These are phyloP conservation scores for Blastobotrys arbuscula DNA, from an alignment of 1,139 yeast genomes.

Conservation along the genomic window DNA sequence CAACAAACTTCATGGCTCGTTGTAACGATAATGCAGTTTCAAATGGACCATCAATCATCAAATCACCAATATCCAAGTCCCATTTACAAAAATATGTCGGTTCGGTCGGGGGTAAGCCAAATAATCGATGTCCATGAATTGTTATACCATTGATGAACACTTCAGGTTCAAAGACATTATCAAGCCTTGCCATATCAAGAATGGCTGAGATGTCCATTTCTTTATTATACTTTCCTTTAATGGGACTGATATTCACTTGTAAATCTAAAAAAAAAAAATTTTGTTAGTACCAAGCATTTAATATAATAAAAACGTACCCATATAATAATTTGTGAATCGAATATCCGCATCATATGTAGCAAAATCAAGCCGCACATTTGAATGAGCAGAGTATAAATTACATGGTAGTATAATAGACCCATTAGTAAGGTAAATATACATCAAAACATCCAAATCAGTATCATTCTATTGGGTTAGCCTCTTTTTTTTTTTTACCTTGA, in stretches of 20 bases:
- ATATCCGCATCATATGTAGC: slow-evolving; percentile 68
- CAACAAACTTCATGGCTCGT: slow-evolving; percentile 45
- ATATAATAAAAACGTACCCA: slow-evolving; percentile 62
- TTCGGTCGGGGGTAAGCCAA: slow-evolving; percentile 85
- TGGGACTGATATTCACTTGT: slow-evolving; percentile 36
- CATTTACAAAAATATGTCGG: slow-evolving; percentile 87
- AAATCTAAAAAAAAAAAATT: slow-evolving; percentile 25
- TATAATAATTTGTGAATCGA: slow-evolving; percentile 83
- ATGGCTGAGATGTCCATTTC: slow-evolving; percentile 22
- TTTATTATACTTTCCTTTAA: slow-evolving; percentile 28
- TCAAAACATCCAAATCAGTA: slow-evolving; percentile 71
- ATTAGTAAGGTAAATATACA: slow-evolving; percentile 61
- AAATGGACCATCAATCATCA: slow-evolving; percentile 50
- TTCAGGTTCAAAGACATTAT: slow-evolving; percentile 33
- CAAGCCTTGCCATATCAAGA: slow-evolving; percentile 23
- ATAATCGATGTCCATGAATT: slow-evolving; percentile 84
- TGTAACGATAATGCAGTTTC: slow-evolving; percentile 44
- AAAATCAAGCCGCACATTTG: slow-evolving; percentile 60
- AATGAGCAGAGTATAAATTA: slow-evolving; percentile 58
- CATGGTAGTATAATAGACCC: slow-evolving; percentile 73
- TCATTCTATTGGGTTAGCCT: slow-evolving; percentile 43
- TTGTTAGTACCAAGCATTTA: neutral
- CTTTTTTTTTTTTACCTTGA: slow-evolving; percentile 1
- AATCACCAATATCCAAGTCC: slow-evolving; percentile 67
- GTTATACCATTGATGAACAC: slow-evolving; percentile 57